Conservation (phyloP, 495 filamentous ascomycete species). For the Viridothelium virens region DNA sequence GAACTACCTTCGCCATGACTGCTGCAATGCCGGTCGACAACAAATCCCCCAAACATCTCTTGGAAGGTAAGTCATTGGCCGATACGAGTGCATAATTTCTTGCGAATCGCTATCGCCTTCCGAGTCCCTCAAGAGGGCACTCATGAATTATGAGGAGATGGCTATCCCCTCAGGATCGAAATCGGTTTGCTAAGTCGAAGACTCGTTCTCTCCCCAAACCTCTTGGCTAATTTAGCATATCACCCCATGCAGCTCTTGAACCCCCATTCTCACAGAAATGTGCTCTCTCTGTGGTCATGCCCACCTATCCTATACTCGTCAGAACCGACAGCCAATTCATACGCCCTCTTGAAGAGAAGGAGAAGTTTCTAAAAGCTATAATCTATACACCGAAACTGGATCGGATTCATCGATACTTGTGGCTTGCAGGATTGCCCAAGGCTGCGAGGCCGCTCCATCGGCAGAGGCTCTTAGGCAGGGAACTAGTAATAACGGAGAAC, state of each 20-base stretch:
- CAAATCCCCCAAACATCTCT: too few species aligned
- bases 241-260: not conserved
- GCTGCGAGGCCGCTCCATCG: constrained; percentile 43
- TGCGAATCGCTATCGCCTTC: too few species aligned
- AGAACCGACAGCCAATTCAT: not conserved
- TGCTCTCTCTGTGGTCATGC: not conserved
- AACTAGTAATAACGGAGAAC: constrained; percentile 44
- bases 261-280: not conserved
- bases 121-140: too few species aligned
- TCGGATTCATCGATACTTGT: constrained; percentile 31
- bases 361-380: not conserved
- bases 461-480: constrained; percentile 37
- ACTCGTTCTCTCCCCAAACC: not conserved
- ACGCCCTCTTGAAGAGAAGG: not conserved
- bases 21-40: too few species aligned
- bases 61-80: too few species aligned
- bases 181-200: not conserved
- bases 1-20: too few species aligned
- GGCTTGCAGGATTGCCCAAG: constrained; percentile 44
- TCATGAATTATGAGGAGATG: too few species aligned
- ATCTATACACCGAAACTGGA: constrained; percentile 14
- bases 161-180: too few species aligned
- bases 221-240: not conserved
- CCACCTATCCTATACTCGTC: not conserved
- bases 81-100: too few species aligned